phyloP scores from a whole-genome alignment of 352 stramenopile species.

The Pythium dissimile region DNA sequence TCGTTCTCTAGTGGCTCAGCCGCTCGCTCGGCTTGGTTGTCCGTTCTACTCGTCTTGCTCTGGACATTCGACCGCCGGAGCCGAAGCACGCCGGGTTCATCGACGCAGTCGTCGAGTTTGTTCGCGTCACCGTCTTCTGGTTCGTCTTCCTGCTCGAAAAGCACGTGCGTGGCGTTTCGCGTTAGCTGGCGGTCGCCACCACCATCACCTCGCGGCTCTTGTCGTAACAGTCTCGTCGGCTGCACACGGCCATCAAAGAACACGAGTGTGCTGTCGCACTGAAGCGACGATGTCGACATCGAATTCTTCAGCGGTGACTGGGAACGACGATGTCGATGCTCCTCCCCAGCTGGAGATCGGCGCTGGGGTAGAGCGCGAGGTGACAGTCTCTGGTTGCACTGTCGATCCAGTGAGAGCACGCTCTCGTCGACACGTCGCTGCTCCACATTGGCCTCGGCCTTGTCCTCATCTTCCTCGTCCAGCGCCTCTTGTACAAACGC shows the following conservation, averaged over 20 bases:
- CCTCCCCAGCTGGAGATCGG: background rate
- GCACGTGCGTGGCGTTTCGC: background rate
- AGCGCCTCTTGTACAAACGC: conserved; percentile 20
- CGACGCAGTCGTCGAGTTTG: conserved; percentile 15
- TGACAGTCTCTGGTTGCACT: background rate
- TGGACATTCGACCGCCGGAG: background rate
- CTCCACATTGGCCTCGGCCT: background rate
- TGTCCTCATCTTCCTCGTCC: conserved; percentile 3
- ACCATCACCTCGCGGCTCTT: background rate
- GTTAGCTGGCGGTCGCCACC: no score
- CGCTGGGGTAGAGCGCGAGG: background rate
- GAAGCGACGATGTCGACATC: conserved; percentile 21
- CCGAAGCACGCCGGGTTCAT: conserved; percentile 2
- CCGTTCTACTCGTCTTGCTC: background rate
- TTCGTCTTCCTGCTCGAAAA: background rate
- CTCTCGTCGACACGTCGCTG: background rate
- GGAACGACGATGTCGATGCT: background rate
- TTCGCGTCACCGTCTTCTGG: background rate
- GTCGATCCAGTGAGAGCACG: no score
- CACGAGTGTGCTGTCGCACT: conserved; percentile 55
- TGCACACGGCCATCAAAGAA: conserved; percentile 41
- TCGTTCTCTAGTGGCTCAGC: background rate
- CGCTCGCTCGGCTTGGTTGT: background rate
- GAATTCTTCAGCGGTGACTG: background rate
- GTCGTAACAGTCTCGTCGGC: background rate